phyloP scores from a whole-genome alignment of 208 protist genomes.

The Herpetomonas tarakana region DNA sequence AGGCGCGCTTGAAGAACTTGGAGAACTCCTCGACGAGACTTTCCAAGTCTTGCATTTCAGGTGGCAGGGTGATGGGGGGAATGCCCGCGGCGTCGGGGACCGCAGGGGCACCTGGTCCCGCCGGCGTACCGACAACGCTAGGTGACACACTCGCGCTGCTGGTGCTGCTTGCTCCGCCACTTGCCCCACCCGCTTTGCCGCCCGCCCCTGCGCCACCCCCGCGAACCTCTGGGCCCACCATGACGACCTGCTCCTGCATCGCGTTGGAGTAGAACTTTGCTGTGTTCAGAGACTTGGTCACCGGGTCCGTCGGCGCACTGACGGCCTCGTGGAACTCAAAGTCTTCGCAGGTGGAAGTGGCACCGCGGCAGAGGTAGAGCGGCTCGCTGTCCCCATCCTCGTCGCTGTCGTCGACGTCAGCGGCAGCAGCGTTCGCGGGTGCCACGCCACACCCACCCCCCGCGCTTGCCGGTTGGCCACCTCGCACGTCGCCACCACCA shows the following conservation, averaged over 20 bases:
- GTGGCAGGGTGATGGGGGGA: slow-evolving; percentile 12
- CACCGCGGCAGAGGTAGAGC: slow-evolving; percentile 19
- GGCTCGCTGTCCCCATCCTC: slow-evolving; percentile 32
- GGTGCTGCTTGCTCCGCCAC: neutral
- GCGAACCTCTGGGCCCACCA: slow-evolving; percentile 10
- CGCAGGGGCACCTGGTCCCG: neutral
- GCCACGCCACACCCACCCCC: slow-evolving; percentile 1
- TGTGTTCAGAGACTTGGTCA: slow-evolving; percentile 2
- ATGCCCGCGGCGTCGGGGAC: neutral
- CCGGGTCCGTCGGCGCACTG: slow-evolving; percentile 4
- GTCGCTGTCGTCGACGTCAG: slow-evolving; percentile 11
- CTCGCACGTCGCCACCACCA: slow-evolving; percentile 6
- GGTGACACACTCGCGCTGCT: neutral
- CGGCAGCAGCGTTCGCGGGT: neutral
- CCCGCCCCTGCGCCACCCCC: neutral
- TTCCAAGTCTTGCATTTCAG: slow-evolving; percentile 66
- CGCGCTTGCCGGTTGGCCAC: slow-evolving; percentile 7
- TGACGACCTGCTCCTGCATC: slow-evolving; percentile 34
- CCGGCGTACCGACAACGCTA: neutral
- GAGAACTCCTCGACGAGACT: slow-evolving; percentile 72
- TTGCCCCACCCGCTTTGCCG: neutral
- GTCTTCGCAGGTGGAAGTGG: slow-evolving; percentile 30
- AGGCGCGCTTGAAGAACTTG: slow-evolving; percentile 41
- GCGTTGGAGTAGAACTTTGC: slow-evolving; percentile 34
- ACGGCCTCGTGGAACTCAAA: slow-evolving; percentile 28